Conservation (phyloP, 1,139 yeast species). For the Protomyces inouyei region DNA sequence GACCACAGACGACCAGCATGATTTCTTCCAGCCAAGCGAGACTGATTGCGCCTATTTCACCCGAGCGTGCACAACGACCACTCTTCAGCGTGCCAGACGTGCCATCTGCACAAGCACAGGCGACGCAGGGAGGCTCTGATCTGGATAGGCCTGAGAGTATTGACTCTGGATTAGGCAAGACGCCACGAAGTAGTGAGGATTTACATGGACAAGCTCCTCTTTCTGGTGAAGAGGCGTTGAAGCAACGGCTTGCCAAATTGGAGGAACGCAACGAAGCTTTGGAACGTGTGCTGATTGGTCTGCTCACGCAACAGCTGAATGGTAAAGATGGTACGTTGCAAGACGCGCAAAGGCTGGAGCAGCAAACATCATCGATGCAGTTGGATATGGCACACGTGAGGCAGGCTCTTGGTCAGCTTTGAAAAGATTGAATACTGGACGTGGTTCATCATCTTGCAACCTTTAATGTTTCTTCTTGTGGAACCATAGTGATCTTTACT, state of each 20-base stretch:
- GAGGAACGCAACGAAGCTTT: not conserved
- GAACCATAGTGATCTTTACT: not conserved
- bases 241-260: not conserved
- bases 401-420: not conserved
- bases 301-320: not conserved
- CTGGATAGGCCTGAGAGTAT: not conserved
- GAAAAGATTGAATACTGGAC: not conserved
- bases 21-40: not conserved
- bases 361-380: too few species aligned
- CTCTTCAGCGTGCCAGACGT: not conserved
- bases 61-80: not conserved
- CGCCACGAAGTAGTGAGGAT: not conserved
- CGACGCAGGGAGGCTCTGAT: not conserved
- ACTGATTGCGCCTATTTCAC: not conserved
- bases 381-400: not conserved
- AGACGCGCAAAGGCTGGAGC: too few species aligned
- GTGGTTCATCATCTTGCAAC: too few species aligned
- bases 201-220: not conserved
- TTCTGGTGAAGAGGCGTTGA: not conserved
- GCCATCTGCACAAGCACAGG: not conserved
- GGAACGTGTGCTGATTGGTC: not conserved
- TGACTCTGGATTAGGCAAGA: not conserved
- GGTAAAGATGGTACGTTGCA: not conserved
- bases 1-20: not conserved
- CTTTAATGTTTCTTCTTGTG: not conserved